A percentile compares a stretch with the other conserved stretches of the same genome.
phyloP scores from a whole-genome alignment of 208 protist genomes.

The Wallacemonas collosoma region DNA sequence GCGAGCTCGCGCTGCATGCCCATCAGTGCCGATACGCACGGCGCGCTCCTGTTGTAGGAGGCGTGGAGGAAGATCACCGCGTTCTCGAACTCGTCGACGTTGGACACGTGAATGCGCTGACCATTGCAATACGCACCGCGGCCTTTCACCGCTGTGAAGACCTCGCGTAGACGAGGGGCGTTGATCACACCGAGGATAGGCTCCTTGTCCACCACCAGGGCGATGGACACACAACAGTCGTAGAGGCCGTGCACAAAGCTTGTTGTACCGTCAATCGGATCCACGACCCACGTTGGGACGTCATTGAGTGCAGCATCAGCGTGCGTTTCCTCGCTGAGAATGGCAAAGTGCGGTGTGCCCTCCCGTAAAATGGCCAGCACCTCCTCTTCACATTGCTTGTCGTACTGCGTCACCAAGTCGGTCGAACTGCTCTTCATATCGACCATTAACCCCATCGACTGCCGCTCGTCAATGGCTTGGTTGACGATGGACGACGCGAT shows the following conservation, averaged over 20 bases:
- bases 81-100: slow-evolving; percentile 36
- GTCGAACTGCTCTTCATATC: slow-evolving; percentile 44
- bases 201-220: slow-evolving; percentile 69
- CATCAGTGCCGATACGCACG: slow-evolving; percentile 52
- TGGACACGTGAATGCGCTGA: slow-evolving; percentile 80
- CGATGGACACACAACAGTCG: slow-evolving; percentile 88
- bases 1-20: slow-evolving; percentile 66
- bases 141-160: slow-evolving; percentile 77
- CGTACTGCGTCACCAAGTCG: slow-evolving; percentile 77
- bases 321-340: slow-evolving; percentile 70
- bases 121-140: slow-evolving; percentile 88
- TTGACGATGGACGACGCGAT: slow-evolving; percentile 62
- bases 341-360: slow-evolving; percentile 59
- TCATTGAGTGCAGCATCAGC: slow-evolving; percentile 37
- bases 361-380: slow-evolving; percentile 58
- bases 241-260: slow-evolving; percentile 86
- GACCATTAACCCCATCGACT: slow-evolving; percentile 28
- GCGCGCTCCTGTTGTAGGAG: slow-evolving; percentile 49
- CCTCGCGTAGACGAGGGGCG: slow-evolving; percentile 74
- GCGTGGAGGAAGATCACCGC: slow-evolving; percentile 73
- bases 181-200: slow-evolving; percentile 80
- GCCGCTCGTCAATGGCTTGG: slow-evolving; percentile 55
- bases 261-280: slow-evolving; percentile 78
- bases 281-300: slow-evolving; percentile 83
- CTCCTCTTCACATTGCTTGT: slow-evolving; percentile 80